Base-by-base conservation (phyloP, 495 filamentous ascomycete species). In the Xylaria telfairii region DNA sequence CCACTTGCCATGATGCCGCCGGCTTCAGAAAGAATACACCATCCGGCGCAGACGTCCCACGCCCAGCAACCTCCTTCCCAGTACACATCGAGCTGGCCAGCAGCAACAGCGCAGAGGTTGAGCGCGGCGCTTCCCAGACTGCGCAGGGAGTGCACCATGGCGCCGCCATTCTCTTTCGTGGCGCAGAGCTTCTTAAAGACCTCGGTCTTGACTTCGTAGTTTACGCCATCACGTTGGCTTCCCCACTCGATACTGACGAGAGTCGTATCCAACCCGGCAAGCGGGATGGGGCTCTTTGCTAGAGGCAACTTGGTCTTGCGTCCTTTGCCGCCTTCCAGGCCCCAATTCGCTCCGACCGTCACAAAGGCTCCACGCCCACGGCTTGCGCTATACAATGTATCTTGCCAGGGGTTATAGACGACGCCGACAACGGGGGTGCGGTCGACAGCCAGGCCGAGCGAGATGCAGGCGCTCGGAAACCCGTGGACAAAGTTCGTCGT, bases 61-160 rank as follows among this genome's bases (percentile, higher is more conserved):
- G 92, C 93, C 91, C 93, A 97, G 78, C 92, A 95, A 9, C 95
- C 95, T 17, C 92, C 93, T 76, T 98, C 95, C 95, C 95, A 98
- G 74, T 96, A 97, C 39, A 90, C 65, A 81, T 98, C 95, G 39
- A 96, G 72, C 73, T 89, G 87, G 1, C 95, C 95, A 1, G 87
- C 85, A 19, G 95, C 95, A 51, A 94, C 90, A n/a, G 84, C 87
- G 68, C 92, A 96, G 19, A 96, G 76, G 75, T 97, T 97, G 75
- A 97, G 80, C 37, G 94, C 95, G 13, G 95, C 95, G 56, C 86
- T 90, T 1, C 95, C 95, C 73, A 95, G 74, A 75, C 85, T 90
- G 30, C 95, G 82, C 51, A 98, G 77, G 3, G 87, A 87, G 70
- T 96, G 93, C 47, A 96, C 93, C 94, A 97, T 97, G 24, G 87